Percentiles rank a stretch among this genome's conserved stretches.
phyloP scores from a whole-genome alignment of 371 early-diverging fungal genomes.

The Mortierella sp. region DNA sequence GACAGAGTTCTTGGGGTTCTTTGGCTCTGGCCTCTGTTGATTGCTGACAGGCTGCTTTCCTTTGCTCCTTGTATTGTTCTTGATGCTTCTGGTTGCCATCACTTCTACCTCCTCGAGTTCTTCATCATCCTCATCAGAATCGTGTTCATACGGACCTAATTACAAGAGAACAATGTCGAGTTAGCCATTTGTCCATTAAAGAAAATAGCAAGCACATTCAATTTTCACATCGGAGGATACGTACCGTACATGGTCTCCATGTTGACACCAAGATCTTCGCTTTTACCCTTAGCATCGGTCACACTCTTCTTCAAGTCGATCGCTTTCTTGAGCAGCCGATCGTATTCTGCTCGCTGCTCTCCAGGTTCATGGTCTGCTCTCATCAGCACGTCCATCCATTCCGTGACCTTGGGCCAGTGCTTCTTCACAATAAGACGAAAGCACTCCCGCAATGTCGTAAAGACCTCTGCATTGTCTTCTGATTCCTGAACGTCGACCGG shows the following conservation, averaged over 20 bases:
- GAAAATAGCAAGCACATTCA: not conserved
- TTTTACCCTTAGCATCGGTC: constrained; percentile 62
- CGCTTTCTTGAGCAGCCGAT: constrained; percentile 58
- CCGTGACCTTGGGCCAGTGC: constrained; percentile 61
- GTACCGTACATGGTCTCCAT: constrained; percentile 58
- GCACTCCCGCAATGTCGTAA: constrained; percentile 72
- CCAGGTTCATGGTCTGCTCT: constrained; percentile 61
- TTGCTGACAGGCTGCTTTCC: constrained; percentile 30
- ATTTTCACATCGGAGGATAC: not conserved
- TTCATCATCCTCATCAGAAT: constrained; percentile 70
- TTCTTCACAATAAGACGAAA: constrained; percentile 64
- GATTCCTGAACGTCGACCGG: constrained; percentile 69
- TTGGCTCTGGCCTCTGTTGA: not conserved
- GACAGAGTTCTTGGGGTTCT: constrained; percentile 29
- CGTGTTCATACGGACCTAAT: constrained; percentile 49
- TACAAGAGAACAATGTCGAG: no score
- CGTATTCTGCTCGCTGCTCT: constrained; percentile 27
- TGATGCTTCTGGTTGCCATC: not conserved
- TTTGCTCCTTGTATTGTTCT: constrained; percentile 18
- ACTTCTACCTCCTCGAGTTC: constrained; percentile 72
- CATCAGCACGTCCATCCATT: constrained; percentile 67
- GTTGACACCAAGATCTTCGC: constrained; percentile 67
- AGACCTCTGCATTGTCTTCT: constrained; percentile 69
- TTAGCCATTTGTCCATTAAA: not conserved
- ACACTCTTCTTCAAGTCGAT: constrained; percentile 61